Conservation (phyloP, 371 early-diverging fungal species). For the Mucor plumbeus region DNA sequence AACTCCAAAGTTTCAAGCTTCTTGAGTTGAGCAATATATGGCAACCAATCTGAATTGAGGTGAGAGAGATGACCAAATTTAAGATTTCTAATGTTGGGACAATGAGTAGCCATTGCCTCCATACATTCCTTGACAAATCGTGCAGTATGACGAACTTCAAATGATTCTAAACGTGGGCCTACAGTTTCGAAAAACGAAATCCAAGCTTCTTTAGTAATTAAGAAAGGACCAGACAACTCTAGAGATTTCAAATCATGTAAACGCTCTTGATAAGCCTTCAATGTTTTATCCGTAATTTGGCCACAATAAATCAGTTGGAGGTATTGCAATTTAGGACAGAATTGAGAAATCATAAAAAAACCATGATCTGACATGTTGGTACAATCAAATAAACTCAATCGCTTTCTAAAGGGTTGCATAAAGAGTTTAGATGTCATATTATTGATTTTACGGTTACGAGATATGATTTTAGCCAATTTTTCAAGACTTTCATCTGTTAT, state of each 20-base stretch:
- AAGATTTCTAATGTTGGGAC: conserved; percentile 63
- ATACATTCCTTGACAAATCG: conserved; percentile 62
- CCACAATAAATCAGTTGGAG: conserved; percentile 82
- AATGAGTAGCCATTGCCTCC: conserved; percentile 57
- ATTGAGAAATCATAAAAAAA: conserved; percentile 64
- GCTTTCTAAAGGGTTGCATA: conserved; percentile 61
- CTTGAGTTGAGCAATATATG: conserved; percentile 39
- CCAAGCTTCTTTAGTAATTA: conserved; percentile 68
- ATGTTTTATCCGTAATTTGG: conserved; percentile 63
- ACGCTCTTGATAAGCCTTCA: conserved; percentile 51
- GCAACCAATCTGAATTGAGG: conserved; percentile 59
- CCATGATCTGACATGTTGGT: conserved; percentile 66
- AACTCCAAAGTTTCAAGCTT: conserved; percentile 52
- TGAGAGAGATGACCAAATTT: conserved; percentile 57
- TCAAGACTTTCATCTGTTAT: conserved; percentile 71
- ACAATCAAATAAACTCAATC: conserved; percentile 80
- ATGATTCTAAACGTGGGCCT: conserved; percentile 57
- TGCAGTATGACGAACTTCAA: conserved; percentile 66
- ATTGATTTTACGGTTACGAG: conserved; percentile 74
- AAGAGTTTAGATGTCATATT: conserved; percentile 74
- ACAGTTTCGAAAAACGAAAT: conserved; percentile 59
- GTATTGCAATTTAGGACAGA: conserved; percentile 62
- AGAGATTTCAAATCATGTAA: conserved; percentile 60
- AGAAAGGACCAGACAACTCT: conserved; percentile 75
- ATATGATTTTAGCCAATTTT: conserved; percentile 80